These are phyloP conservation scores for Pulveroboletus sp. DNA, from an alignment of 768 basidiomycete genomes.

Conservation along the genomic window DNA sequence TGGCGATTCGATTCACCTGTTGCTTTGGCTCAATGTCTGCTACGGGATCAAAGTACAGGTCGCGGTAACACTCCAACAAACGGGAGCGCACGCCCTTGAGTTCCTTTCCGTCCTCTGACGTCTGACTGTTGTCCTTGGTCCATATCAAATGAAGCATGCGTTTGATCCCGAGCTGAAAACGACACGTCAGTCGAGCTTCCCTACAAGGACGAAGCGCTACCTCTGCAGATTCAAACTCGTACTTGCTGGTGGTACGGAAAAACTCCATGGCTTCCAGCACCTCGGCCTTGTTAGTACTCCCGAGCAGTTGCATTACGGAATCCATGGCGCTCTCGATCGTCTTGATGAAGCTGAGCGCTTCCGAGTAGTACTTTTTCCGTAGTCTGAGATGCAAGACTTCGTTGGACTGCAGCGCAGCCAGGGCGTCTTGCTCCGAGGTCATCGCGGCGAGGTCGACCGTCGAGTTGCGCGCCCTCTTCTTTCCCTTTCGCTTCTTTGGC, in stretches of 20 bases:
- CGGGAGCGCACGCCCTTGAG: constrained; percentile 84
- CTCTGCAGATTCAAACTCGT: constrained; percentile 74
- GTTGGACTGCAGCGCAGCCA: constrained; percentile 64
- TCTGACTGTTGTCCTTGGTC: constrained; percentile 85
- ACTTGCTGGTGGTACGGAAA: constrained; percentile 78
- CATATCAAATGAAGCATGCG: constrained; percentile 97
- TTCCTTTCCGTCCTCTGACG: constrained; percentile 74
- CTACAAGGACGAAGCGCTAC: constrained; percentile 34
- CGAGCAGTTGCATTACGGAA: constrained; percentile 70
- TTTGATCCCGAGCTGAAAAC: constrained; percentile 78
- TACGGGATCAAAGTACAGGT: constrained; percentile 83
- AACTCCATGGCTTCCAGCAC: constrained; percentile 87
- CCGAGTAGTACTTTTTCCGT: constrained; percentile 81
- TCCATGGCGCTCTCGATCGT: constrained; percentile 66
- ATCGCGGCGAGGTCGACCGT: constrained; percentile 68
- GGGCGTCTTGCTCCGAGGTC: constrained; percentile 64
- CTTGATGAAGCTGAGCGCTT: constrained; percentile 80
- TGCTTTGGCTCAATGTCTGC: constrained; percentile 73
- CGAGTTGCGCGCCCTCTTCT: constrained; percentile 59
- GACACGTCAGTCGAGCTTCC: neutral
- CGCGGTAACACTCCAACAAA: constrained; percentile 84
- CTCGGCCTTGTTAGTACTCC: constrained; percentile 81
- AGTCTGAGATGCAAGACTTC: constrained; percentile 64
- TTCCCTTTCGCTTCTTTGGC: constrained; percentile 41
- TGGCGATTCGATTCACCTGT: constrained; percentile 88